Evolutionary conservation across 2,329 filamentous ascomycete genomes (phyloP), one percentile per base, ranked within the genome.

Genomic region (Verticillium albo-atrum): DNA sequence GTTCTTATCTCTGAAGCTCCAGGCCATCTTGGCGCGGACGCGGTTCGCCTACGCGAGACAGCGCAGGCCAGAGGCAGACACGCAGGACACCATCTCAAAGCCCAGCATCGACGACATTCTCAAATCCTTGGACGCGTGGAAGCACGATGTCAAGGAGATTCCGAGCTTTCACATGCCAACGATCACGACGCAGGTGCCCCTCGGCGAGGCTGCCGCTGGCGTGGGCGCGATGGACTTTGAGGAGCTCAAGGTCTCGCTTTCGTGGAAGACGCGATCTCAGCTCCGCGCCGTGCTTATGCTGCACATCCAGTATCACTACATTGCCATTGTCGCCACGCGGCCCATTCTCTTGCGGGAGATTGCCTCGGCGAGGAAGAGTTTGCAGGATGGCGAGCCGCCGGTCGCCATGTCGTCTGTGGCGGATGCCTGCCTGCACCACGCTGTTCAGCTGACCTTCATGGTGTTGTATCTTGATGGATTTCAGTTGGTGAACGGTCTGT

Each of bases 301-400:
- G 15, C 68, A 72, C n/a, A 63, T 74, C 0, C 67, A 71, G 25
- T 74, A 69, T 26, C 66, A 71, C 34, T 72, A 74, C 50, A 69
- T 70, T 25, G 68, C 65, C 30, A 66, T 74, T 6, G 68, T 73
- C 9, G 65, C 70, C 3, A 72, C 71, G 6, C 68, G 72, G 0
- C 68, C 71, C 1, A 63, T 69, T 10, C 63, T 74, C 0, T 65
- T 72, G 7, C 65, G 66, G 27, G 63, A 70, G 6, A 64, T 70
- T 3, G 56, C 62, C 37, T 32, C 53, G 25, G 55, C 55, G 42
- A 27, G 50, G n/a, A 58, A 57, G 53, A 42, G 47, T 51, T 15
- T 30, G 51, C 9, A 47, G 27, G 35, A 34, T 23, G 27, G 23
- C 54, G 47, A 50, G 56, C 51, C 30, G 35, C 25, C 14, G 51